Evolutionary conservation across 805 yeast genomes (phyloP), one percentile per base, ranked within the genome.

Genomic region (Zygoascus biomembranicola): DNA sequence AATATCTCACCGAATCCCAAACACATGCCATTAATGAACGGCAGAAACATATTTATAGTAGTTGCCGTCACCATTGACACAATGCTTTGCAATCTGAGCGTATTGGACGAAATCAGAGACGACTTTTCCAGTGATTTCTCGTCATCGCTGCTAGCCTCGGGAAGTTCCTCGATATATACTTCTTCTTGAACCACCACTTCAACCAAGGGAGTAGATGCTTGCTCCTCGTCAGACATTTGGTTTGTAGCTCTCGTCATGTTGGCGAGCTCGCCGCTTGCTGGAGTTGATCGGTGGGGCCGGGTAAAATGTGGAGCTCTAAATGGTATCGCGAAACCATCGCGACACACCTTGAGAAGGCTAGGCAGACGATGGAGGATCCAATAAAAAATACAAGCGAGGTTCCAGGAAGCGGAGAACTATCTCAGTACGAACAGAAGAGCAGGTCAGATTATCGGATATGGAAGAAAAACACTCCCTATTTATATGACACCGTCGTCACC

Each of bases 21-120:
- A 96, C 90, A 90, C 69, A 92, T 73, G 8, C 98, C 98, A 63
- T 92, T 92, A 60, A 92, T 74, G 63, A 92, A 90, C 1, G 98
- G 98, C 47, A 92, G 70, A 1, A 90, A 65, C 60, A 92, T 69
- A 61, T 92, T 92, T 57, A 92, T 81, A 1, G 90, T 63, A 8
- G 60, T 48, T 14, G 43, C 13, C 10, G 35, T 43, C 23, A 49
- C n/a, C 42, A 44, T 49, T 10, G 55, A 55, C 39, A 52, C 47
- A 11, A 44, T 14, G 8, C 14, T 44, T 10, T 19, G 18, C 32
- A 44, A 23, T 10, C 39, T 35, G 8, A 8, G 5, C 16, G 10
- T 4, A 35, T 5, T 35, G 39, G 13, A 4, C 4, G 39, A n/a
- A 8, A n/a, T 8, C 13, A n/a, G 5, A 13, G 39, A 4, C 13